phyloP scores from a whole-genome alignment of 306 rosid genomes.

The Quercus cerris region DNA sequence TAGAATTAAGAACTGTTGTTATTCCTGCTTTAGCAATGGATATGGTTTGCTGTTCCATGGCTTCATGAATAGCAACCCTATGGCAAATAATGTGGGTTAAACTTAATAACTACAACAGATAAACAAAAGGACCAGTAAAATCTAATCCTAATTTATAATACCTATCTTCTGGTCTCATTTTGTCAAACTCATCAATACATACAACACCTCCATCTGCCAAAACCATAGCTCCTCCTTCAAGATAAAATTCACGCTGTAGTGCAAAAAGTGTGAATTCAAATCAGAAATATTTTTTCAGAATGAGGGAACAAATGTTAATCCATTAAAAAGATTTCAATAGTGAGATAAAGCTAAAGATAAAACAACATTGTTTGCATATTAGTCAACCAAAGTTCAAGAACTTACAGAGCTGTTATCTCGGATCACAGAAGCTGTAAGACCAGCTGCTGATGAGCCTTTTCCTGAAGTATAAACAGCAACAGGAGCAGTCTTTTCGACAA shows the following conservation, averaged over 20 bases:
- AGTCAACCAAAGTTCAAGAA: conserved; percentile 25
- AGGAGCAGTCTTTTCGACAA: conserved; percentile 97
- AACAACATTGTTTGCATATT: conserved; percentile 1
- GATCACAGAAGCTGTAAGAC: conserved; percentile 96
- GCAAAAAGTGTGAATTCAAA: conserved; percentile 19
- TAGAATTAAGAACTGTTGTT: conserved; percentile 96
- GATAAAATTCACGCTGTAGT: conserved; percentile 93
- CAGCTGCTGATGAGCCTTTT: conserved; percentile 99
- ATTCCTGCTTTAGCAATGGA: conserved; percentile 99
- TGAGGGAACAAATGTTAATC: background rate
- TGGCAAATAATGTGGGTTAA: conserved; percentile 10
- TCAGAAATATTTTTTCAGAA: conserved; percentile 20
- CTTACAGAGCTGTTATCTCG: conserved; percentile 82
- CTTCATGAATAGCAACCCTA: conserved; percentile 99
- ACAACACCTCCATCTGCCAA: conserved; percentile 99
- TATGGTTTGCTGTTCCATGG: conserved; percentile 98
- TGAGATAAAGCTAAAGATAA: conserved; percentile 11
- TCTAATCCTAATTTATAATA: conserved; percentile 25
- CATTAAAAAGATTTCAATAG: background rate
- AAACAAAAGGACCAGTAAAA: conserved; percentile 8
- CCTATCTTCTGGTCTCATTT: conserved; percentile 99
- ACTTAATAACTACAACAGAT: background rate
- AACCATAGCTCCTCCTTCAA: conserved; percentile 99
- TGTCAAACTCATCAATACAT: conserved; percentile 97
- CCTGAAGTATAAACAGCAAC: conserved; percentile 97